Conservation (phyloP, 345 rosid species). For the Mercurialis annua region DNA sequence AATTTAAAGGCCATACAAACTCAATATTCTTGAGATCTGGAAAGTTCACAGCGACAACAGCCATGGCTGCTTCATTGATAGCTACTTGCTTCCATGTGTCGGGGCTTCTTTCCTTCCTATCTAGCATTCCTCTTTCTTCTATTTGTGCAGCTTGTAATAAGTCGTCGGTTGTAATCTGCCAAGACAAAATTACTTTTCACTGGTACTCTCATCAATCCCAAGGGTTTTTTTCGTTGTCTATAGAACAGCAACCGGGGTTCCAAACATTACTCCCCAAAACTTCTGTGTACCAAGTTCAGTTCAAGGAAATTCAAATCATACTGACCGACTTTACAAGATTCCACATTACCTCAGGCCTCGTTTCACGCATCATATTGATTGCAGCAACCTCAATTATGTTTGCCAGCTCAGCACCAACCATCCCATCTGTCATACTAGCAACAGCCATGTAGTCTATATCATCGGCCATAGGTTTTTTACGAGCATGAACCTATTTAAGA, state of each 20-base stretch:
- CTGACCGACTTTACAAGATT: neutral
- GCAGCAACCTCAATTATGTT: slow-evolving; percentile 92
- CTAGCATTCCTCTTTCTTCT: slow-evolving; percentile 93
- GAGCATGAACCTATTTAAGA: slow-evolving; percentile 73
- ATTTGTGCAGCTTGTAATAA: slow-evolving; percentile 93
- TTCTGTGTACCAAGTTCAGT: slow-evolving; percentile 3
- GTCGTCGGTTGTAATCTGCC: slow-evolving; percentile 93
- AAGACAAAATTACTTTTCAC: slow-evolving; percentile 10
- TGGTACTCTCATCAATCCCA: neutral
- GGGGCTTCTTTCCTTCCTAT: slow-evolving; percentile 72
- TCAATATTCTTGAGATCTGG: slow-evolving; percentile 85
- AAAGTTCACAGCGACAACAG: slow-evolving; percentile 88
- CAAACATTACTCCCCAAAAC: slow-evolving; percentile 4
- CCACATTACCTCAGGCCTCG: slow-evolving; percentile 70
- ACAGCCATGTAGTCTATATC: slow-evolving; percentile 94
- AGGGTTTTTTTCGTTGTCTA: neutral
- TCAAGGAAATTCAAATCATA: neutral
- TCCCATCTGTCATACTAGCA: slow-evolving; percentile 87
- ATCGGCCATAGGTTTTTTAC: slow-evolving; percentile 91
- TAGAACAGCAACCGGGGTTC: slow-evolving; percentile 10
- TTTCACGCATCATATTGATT: slow-evolving; percentile 90
- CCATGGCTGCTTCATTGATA: slow-evolving; percentile 91
- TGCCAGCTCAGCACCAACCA: slow-evolving; percentile 99
- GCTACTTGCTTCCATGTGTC: slow-evolving; percentile 88
- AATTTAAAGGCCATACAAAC: slow-evolving; percentile 72